Evolutionary conservation across 2,329 filamentous ascomycete species (phyloP), one percentile per base, ranked within the genome.

Genomic region (Capronia epimyces): DNA sequence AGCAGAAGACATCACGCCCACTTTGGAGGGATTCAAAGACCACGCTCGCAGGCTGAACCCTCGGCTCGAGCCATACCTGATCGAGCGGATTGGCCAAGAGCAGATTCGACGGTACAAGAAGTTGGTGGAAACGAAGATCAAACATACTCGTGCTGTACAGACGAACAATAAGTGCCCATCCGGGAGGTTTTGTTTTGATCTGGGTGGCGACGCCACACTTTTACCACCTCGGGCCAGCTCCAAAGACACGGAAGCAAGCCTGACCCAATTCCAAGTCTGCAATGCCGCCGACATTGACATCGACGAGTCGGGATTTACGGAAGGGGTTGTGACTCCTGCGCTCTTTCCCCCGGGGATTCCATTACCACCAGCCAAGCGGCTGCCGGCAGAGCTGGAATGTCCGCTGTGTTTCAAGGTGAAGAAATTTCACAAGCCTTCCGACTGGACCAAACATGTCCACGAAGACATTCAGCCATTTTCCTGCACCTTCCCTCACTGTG

Each of bases 361-460:
- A 5, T 79, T 88, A 68, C 90, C 90, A 4, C 89, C 88, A 1
- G 84, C 88, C 2, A 77, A 74, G 51, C 79, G 80, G 13, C 76
- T 96, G 5, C 90, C 90, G 0, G 88, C 89, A 2, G 83, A 91
- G 63, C 91, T 95, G 55, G 90, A 96, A 71, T 96, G 90, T 60
- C 84, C 86, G 31, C 73, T 95, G 18, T 95, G 90, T 70, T 95
- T 88, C 71, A 81, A 84, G 60, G 78, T 83, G 46, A 95, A 93
- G 74, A 88, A 83, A 62, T 89, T 93, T 61, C 81, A 84, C 61
- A 95, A 95, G 67, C 90, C 89, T 13, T 95, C 89, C 0, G 90
- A 96, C 68, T 96, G 90, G 90, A 95, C 89, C 1, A 95, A 96
- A 66, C 90, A 96, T 64, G 87, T 96, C 1, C 88, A 95, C 61